Conservation (phyloP, 2,329 filamentous ascomycete genomes). For the Pezicula neosporulosa region DNA sequence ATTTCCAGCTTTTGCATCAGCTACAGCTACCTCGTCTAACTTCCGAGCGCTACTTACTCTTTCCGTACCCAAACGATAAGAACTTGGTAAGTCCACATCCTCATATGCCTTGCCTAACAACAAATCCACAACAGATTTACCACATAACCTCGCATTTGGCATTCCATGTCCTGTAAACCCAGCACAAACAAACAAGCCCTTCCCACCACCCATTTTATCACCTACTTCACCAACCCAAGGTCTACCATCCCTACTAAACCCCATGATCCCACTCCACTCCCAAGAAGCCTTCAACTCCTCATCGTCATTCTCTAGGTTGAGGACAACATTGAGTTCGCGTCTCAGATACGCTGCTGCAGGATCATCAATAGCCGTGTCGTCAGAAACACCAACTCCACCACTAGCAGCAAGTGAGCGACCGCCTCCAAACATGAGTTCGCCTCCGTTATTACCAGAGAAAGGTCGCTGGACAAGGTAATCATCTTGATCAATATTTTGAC, state of each 20-base stretch:
- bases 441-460: conserved; percentile 34
- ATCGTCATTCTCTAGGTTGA: conserved; percentile 29
- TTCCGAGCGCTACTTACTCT: conserved; percentile 18
- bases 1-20: conserved; percentile 15
- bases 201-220: conserved; percentile 40
- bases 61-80: conserved; percentile 28
- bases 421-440: conserved; percentile 69
- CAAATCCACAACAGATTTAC: conserved; percentile 58
- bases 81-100: conserved; percentile 40
- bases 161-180: conserved; percentile 76
- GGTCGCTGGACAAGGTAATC: conserved; percentile 75
- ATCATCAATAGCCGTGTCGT: conserved; percentile 55
- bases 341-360: conserved; percentile 29
- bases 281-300: conserved; percentile 42
- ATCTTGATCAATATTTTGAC: conserved; percentile 47
- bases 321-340: conserved; percentile 16
- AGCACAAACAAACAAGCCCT: conserved; percentile 59
- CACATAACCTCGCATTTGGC: conserved; percentile 68
- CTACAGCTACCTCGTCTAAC: conserved; percentile 20
- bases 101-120: conserved; percentile 41
- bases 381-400: conserved; percentile 53
- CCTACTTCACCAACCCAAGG: conserved; percentile 73
- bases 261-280: conserved; percentile 79
- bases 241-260: conserved; percentile 61
- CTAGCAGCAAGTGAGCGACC: conserved; percentile 54